Conservation (phyloP, 192 early-diverging fungal species). For the Spizellomyces punctatus region DNA sequence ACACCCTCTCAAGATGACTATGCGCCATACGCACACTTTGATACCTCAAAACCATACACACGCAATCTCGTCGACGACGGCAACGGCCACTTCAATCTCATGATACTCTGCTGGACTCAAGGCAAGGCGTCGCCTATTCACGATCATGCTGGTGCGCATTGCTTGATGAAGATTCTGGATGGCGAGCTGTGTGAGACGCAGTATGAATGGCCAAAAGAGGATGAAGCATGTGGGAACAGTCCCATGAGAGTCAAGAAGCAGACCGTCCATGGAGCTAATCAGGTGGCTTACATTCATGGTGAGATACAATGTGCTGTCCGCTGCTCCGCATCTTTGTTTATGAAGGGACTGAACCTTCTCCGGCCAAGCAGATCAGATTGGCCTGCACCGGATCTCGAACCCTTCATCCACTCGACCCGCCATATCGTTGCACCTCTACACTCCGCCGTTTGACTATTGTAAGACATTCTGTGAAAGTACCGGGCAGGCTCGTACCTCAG, state of each 20-base stretch:
- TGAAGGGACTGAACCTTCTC: neutral
- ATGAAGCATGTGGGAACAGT: conserved; percentile 7
- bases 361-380: conserved; percentile 66
- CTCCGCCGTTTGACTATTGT: conserved; percentile 82
- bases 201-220: conserved; percentile 73
- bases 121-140: conserved; percentile 80
- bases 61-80: conserved; percentile 90
- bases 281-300: conserved; percentile 86
- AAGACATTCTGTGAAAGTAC: conserved; percentile 82
- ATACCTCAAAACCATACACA: conserved; percentile 69
- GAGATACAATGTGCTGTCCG: neutral
- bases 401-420: conserved; percentile 56
- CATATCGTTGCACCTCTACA: conserved; percentile 89
- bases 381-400: conserved; percentile 82
- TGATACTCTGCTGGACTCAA: conserved; percentile 84
- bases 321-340: neutral
- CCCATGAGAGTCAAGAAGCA: conserved; percentile 24
- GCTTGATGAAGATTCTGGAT: conserved; percentile 88
- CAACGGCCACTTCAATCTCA: conserved; percentile 90
- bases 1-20: conserved; percentile 63
- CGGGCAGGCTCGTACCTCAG: conserved; percentile 60
- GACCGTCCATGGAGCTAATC: conserved; percentile 55
- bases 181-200: conserved; percentile 78
- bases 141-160: conserved; percentile 87
- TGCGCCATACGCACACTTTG: conserved; percentile 71